Conservation (phyloP, 1,284 basidiomycete species). For the Cutaneotrichosporon cavernicola region DNA sequence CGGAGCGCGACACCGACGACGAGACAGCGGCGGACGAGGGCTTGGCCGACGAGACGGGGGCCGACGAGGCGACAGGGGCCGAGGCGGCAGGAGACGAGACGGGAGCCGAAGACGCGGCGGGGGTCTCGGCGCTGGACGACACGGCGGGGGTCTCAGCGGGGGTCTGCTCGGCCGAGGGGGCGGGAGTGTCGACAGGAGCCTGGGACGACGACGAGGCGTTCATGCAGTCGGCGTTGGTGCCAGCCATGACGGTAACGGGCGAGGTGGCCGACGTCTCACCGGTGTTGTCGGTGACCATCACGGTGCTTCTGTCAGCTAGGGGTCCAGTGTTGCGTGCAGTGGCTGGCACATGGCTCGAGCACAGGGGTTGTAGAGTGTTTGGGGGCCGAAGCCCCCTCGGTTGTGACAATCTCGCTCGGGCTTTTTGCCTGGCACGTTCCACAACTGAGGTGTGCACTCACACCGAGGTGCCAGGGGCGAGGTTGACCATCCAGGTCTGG, state of each 20-base stretch:
- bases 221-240: constrained; percentile 51
- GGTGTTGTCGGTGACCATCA: constrained; percentile 57
- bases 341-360: background rate
- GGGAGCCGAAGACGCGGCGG: constrained; percentile 28
- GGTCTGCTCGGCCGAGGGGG: background rate
- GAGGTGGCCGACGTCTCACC: constrained; percentile 63
- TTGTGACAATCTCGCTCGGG: background rate
- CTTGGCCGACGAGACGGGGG: constrained; percentile 10
- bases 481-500: constrained; percentile 65
- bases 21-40: constrained; percentile 13
- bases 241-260: constrained; percentile 58
- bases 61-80: constrained; percentile 4
- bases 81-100: constrained; percentile 12
- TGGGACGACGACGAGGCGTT: constrained; percentile 6
- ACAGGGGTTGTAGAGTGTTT: background rate
- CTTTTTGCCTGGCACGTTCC: background rate
- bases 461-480: constrained; percentile 60
- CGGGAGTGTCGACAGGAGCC: background rate
- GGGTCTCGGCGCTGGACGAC: constrained; percentile 3
- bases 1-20: constrained; percentile 4
- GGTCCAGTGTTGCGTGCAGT: background rate
- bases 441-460: constrained; percentile 48
- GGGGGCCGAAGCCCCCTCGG: background rate
- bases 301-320: constrained; percentile 29
- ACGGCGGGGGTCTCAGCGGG: constrained; percentile 6